Evolutionary conservation across 2,329 filamentous ascomycete genomes (phyloP).

Genomic region (Colletotrichum melonis): DNA sequence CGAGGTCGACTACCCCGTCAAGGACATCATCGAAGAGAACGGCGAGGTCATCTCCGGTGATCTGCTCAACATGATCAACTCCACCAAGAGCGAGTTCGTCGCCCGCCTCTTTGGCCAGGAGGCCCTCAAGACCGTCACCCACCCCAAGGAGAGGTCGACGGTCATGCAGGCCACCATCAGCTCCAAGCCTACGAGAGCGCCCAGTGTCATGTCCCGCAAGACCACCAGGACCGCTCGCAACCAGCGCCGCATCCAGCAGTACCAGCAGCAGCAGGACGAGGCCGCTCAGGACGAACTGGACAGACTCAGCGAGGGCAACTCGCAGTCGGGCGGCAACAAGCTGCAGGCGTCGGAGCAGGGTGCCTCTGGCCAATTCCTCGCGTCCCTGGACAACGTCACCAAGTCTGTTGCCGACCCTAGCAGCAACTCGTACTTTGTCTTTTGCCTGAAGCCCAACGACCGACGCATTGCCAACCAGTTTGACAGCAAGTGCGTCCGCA

Average conservation of each 20-base stretch:
- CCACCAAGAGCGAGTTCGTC: constrained; percentile 89
- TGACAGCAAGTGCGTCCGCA: constrained; percentile 97
- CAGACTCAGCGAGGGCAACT: constrained; percentile 61
- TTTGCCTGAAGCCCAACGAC: constrained; percentile 97
- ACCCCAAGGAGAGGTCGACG: constrained; percentile 88
- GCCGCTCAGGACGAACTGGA: constrained; percentile 60
- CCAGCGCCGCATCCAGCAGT: constrained; percentile 40
- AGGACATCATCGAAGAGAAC: constrained; percentile 92
- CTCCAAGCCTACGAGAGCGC: constrained; percentile 92
- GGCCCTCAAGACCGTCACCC: constrained; percentile 90
- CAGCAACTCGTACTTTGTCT: constrained; percentile 94
- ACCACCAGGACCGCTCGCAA: constrained; percentile 56
- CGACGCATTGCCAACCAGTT: constrained; percentile 98
- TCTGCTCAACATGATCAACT: constrained; percentile 91
- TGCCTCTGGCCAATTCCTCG: constrained; percentile 91
- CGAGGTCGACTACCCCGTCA: constrained; percentile 92
- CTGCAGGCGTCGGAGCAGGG: constrained; percentile 68
- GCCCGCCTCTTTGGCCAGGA: constrained; percentile 95
- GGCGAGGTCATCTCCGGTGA: constrained; percentile 96
- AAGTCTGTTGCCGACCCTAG: constrained; percentile 85
- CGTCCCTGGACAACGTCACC: constrained; percentile 89
- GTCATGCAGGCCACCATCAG: constrained; percentile 97
- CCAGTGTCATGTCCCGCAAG: constrained; percentile 90
- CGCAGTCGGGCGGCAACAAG: constrained; percentile 55
- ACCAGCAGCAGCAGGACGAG: constrained; percentile 50